These are phyloP conservation scores for Ophiocordyceps camponoti-saundersi DNA, from an alignment of 2,329 filamentous ascomycete species.

Conservation along the genomic window DNA sequence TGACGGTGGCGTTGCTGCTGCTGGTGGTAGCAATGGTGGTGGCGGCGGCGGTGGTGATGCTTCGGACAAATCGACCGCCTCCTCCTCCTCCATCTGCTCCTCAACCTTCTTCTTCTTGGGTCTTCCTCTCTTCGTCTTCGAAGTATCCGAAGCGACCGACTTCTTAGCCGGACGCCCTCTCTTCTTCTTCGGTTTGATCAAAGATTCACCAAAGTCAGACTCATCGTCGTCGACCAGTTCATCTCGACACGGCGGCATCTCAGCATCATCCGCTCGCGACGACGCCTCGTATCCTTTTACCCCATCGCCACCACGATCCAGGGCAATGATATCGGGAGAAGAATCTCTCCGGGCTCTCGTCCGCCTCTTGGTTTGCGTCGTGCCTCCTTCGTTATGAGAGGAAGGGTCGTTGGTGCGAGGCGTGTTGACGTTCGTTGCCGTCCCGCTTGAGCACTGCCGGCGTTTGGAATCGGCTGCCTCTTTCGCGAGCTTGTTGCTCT, in stretches of 20 bases:
- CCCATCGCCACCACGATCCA: constrained; percentile 1
- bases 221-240: constrained; percentile 4
- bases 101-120: constrained; percentile 16
- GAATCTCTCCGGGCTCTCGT: constrained; percentile 2
- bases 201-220: constrained; percentile 3
- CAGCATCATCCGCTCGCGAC: neutral
- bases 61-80: too few species aligned
- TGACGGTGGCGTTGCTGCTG: too few species aligned
- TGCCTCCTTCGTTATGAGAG: constrained; percentile 9
- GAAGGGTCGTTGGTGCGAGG: constrained; percentile 11
- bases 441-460: constrained; percentile 14
- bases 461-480: neutral
- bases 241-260: neutral
- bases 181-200: constrained; percentile 10
- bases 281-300: neutral
- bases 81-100: neutral
- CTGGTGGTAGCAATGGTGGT: too few species aligned
- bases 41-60: neutral
- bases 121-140: constrained; percentile 21
- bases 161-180: constrained; percentile 17
- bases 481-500: constrained; percentile 4
- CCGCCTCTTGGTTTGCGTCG: neutral
- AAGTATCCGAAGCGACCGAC: constrained; percentile 4
- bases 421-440: constrained; percentile 18
- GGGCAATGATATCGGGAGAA: constrained; percentile 5